phyloP scores from a whole-genome alignment of 2,329 filamentous ascomycete species.

The Fusarium devonianum region DNA sequence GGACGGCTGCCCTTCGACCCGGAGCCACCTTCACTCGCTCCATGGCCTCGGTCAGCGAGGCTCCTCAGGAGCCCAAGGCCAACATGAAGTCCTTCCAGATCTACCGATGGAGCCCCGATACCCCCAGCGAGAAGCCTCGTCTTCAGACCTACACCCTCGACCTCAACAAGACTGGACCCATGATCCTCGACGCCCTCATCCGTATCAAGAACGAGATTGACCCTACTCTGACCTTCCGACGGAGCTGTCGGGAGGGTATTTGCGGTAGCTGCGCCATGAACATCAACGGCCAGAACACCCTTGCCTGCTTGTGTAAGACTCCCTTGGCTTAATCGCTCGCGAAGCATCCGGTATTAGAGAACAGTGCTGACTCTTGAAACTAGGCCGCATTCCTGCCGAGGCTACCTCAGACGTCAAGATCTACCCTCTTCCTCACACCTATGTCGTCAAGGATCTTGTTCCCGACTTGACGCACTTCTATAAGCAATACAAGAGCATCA shows the following conservation, averaged over 20 bases:
- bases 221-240: conserved; percentile 92
- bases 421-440: conserved; percentile 97
- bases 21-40: conserved; percentile 56
- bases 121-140: conserved; percentile 87
- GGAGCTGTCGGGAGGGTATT: conserved; percentile 97
- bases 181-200: conserved; percentile 96
- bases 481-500: conserved; percentile 99
- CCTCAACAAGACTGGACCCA: conserved; percentile 98
- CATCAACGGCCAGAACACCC: conserved; percentile 97
- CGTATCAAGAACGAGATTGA: conserved; percentile 99
- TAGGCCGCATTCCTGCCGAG: conserved; percentile 93
- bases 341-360: conserved; percentile 36
- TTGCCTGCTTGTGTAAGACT: conserved; percentile 88
- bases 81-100: conserved; percentile 95
- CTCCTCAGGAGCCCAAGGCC: conserved; percentile 68
- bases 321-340: conserved; percentile 28
- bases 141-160: conserved; percentile 97
- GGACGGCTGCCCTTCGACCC: conserved; percentile 50
- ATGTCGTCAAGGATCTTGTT: conserved; percentile 98
- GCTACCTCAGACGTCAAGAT: conserved; percentile 84
- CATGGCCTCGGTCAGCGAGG: conserved; percentile 65
- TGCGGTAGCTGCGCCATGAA: conserved; percentile 99
- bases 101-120: conserved; percentile 98
- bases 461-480: conserved; percentile 98
- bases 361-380: conserved; percentile 22